These are phyloP conservation scores for Colletotrichum falcatum DNA, from an alignment of 2,329 filamentous ascomycete species.

Conservation along the genomic window DNA sequence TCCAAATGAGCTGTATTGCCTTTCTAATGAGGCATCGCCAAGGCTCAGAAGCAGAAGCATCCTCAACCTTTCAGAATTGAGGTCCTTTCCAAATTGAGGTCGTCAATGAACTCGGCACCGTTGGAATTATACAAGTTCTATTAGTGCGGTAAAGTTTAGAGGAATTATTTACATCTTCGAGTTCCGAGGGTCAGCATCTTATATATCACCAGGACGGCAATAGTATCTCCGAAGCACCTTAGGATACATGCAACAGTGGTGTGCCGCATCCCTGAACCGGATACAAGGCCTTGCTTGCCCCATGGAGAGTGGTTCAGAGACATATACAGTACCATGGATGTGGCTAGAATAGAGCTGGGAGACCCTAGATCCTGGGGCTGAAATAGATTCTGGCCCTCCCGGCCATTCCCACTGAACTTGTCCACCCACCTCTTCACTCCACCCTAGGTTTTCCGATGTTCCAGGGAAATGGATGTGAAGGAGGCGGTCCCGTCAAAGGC, in stretches of 20 bases:
- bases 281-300: constrained; percentile 2
- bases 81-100: too few relatives aligned
- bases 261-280: not conserved
- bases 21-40: constrained; percentile 44
- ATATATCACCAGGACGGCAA: not conserved
- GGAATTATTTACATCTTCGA: not conserved
- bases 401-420: not conserved
- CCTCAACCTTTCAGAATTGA: too few relatives aligned
- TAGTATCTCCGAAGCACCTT: not conserved
- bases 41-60: too few relatives aligned
- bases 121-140: too few relatives aligned
- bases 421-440: not conserved
- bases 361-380: not conserved
- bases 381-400: not conserved
- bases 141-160: too few relatives aligned
- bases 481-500: not conserved
- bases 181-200: not conserved
- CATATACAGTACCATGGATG: too few relatives aligned
- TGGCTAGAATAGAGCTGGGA: not conserved
- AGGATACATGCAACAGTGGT: too few relatives aligned
- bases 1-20: too few relatives aligned
- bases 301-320: not conserved
- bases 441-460: constrained; percentile 16
- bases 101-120: too few relatives aligned
- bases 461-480: constrained; percentile 21